Base-by-base conservation (phyloP, 345 rosid species). In the Eucalyptus polybractea region DNA sequence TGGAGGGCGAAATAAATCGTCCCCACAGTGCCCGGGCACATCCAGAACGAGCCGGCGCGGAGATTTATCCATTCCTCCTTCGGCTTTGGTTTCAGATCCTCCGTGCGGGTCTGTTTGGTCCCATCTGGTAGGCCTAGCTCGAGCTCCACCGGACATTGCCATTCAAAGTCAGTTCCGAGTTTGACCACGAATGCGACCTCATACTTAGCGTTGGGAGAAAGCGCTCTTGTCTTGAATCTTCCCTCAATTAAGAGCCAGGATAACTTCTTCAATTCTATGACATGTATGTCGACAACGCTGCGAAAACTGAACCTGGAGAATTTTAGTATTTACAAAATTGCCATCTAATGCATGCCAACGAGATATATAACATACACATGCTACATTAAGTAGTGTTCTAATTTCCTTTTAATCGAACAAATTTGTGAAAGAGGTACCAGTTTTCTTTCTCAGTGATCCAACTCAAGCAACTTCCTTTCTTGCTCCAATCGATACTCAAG, bases 271-370 rank as follows among this genome's bases (percentile, higher is more conserved):
- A 5, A 19, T 72, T 72, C 0, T 5, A 7, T 2, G 42, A 31
- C 33, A 0, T 1, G 9, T 29, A 72, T 72, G 83, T 72, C 83
- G 10, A 72, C 83, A 7, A 1, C 21, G 0, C 17, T 19, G 40
- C 1, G 5, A 3, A 72, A 72, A 40, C 83, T 72, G 60, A 54
- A 21, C 60, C 0, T 7, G 12, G 12, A 54, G 27, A 22, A 22
- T 54, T 54, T 22, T 4, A 54, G 10, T 22, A 19, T 7, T 54
- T 8, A 54, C 27, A 54, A 54, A 22, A 54, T 54, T 5, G 1
- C 11, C 3, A 54, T 54, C 11, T 17, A 0, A 54, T 0, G 0
- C 25, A 22, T 0, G 2, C 10, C 27, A 47, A 47, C 4, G 1
- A 0, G 4, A 47, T 47, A 47, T 3, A 10, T 3, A 10, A 47